phyloP scores from a whole-genome alignment of 371 early-diverging fungal species.

The Mortierella sp. region DNA sequence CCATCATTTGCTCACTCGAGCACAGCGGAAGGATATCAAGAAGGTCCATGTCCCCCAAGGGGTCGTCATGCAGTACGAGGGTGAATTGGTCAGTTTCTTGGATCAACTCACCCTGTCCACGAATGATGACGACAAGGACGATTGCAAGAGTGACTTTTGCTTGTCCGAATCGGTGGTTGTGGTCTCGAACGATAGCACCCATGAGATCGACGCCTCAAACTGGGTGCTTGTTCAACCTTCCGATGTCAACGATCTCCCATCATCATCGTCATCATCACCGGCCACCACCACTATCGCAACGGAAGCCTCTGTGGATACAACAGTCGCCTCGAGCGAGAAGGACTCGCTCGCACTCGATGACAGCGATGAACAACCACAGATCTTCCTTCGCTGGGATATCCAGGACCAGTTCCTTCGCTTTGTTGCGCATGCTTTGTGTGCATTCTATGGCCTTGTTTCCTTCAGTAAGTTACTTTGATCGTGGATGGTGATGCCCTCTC shows the following conservation, averaged over 20 bases:
- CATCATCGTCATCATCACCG: background rate
- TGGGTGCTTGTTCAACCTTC: constrained; percentile 12
- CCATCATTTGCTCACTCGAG: constrained; percentile 45
- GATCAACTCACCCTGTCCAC: constrained; percentile 37
- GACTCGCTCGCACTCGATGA: background rate
- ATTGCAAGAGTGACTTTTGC: background rate
- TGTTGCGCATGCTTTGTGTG: constrained; percentile 50
- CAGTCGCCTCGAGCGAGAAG: background rate
- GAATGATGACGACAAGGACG: background rate
- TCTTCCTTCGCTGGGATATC: constrained; percentile 52
- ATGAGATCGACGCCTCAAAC: background rate
- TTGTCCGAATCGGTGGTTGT: background rate
- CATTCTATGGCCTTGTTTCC: constrained; percentile 51
- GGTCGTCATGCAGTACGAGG: constrained; percentile 51
- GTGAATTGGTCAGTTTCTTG: constrained; percentile 51
- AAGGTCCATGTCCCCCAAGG: constrained; percentile 56
- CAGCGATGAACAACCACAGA: constrained; percentile 19
- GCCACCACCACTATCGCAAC: no score
- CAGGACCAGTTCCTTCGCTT: constrained; percentile 53
- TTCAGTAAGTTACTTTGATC: constrained; percentile 48
- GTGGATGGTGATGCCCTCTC: no score
- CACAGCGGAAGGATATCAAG: constrained; percentile 54
- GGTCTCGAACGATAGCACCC: background rate
- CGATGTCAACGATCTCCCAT: background rate
- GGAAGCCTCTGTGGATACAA: background rate